These are phyloP conservation scores for Blastomyces gilchristii DNA, from an alignment of 2,329 filamentous ascomycete species.

Conservation along the genomic window DNA sequence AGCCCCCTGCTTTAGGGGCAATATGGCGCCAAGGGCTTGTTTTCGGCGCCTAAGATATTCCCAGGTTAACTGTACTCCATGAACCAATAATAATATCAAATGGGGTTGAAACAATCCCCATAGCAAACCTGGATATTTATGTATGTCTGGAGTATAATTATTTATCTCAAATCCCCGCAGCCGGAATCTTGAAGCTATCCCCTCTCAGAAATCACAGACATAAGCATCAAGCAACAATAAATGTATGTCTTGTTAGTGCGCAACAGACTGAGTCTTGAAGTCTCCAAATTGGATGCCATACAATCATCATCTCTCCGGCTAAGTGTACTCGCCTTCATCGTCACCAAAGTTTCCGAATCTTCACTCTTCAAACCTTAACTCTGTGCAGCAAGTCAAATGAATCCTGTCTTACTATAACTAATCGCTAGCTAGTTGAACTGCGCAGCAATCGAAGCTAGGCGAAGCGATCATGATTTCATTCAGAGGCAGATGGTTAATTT, in stretches of 20 bases:
- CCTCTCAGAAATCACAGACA: not conserved
- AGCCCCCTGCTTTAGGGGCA: not conserved
- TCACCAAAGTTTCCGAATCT: not conserved
- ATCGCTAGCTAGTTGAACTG: too few species aligned
- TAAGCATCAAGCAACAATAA: too few species aligned
- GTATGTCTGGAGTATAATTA: too few species aligned
- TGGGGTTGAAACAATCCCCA: too few species aligned
- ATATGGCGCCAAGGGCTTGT: not conserved
- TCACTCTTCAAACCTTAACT: not conserved
- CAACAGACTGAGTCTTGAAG: not conserved
- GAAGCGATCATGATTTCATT: not conserved
- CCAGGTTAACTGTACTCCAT: too few species aligned
- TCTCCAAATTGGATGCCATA: not conserved
- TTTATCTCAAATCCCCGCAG: too few species aligned
- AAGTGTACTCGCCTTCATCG: too few species aligned
- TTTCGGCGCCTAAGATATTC: not conserved
- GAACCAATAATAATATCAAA: too few species aligned
- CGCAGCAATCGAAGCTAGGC: not conserved
- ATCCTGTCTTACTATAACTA: not conserved
- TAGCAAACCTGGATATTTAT: too few species aligned
- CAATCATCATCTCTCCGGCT: not conserved
- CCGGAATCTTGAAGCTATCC: too few species aligned
- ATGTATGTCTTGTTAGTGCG: too few species aligned
- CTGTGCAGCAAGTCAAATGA: not conserved
- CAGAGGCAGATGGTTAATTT: not conserved